Base-by-base conservation (phyloP, 2,329 filamentous ascomycete genomes). In the Bertia moriformis region DNA sequence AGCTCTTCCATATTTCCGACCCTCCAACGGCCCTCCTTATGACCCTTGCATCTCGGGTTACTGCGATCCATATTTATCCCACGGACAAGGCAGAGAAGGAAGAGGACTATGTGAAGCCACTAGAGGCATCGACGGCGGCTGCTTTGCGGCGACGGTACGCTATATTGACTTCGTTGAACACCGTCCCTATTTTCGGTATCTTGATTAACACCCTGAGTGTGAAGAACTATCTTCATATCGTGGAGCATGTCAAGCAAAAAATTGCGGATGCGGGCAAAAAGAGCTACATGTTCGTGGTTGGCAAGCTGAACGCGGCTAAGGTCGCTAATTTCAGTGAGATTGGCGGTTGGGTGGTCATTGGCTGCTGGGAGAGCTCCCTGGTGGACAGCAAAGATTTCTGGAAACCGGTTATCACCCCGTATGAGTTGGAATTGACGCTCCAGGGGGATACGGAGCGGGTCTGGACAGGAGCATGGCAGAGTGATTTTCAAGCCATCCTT, bases 191-290 rank as follows among this genome's bases (percentile, higher is more conserved):
- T 38, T 86, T 95, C 48, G 91, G 91, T 4, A 94, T 98, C 44
- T 66, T 98, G 1, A 87, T 98, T 58, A 96, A 96, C 59, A 98
- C 91, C 0, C 74, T 98, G 3, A 89, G 83, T 17, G 86, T 96
- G 4, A 78, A 81, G 43, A 93, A 95, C 55, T 96, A 95, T 62
- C 70, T 95, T 45, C 65, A 75, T 13, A 87, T 88, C 0, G 76
- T 96, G 30, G 70, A 81, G 13, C 69, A 81, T 40, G 70, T 95
- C 20, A 78, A 83, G 43, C 57, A 64, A 4, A 73, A 78, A 44
- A 93, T 98, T 47, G 70, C 74, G 0, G 69, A 67, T 0, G 83
- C 85, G 0, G 88, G 87, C 10, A 96, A 96, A 64, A 98, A 96
- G 63, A 83, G 76, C 55, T 98, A 98, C 57, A 85, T 89, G 2